Evolutionary conservation across 2,329 filamentous ascomycete species (phyloP).

Genomic region (Colletotrichum noveboracense): DNA sequence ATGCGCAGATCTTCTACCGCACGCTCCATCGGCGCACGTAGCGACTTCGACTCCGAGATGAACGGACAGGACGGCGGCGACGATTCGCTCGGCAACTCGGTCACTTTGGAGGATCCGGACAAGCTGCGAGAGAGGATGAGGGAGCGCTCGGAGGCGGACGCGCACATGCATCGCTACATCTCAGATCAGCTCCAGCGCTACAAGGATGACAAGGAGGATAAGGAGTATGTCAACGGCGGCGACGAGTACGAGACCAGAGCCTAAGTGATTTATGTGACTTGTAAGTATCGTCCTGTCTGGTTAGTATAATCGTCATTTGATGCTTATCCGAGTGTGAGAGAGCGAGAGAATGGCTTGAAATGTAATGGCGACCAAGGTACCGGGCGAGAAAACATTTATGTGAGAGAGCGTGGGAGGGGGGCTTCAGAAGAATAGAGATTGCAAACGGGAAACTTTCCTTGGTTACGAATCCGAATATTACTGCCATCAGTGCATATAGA

Average conservation of each 20-base stretch:
- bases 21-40: constrained; percentile 83
- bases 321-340: not conserved
- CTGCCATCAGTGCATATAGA: constrained; percentile 15
- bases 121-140: constrained; percentile 55
- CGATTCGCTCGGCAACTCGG: constrained; percentile 15
- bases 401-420: not conserved
- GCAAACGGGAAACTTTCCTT: not conserved
- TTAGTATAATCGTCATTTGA: not conserved
- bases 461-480: not conserved
- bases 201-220: constrained; percentile 39
- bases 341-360: not conserved
- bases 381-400: not conserved
- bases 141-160: constrained; percentile 62
- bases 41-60: constrained; percentile 70
- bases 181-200: constrained; percentile 80
- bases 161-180: constrained; percentile 82
- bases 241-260: constrained; percentile 51
- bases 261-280: not conserved
- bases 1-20: constrained; percentile 82
- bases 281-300: not conserved
- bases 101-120: constrained; percentile 15
- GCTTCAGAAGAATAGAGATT: not conserved
- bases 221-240: constrained; percentile 28
- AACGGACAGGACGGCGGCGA: constrained; percentile 53
- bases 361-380: not conserved